phyloP scores from a whole-genome alignment of 1,284 basidiomycete species.

The Tremellales sp. region DNA sequence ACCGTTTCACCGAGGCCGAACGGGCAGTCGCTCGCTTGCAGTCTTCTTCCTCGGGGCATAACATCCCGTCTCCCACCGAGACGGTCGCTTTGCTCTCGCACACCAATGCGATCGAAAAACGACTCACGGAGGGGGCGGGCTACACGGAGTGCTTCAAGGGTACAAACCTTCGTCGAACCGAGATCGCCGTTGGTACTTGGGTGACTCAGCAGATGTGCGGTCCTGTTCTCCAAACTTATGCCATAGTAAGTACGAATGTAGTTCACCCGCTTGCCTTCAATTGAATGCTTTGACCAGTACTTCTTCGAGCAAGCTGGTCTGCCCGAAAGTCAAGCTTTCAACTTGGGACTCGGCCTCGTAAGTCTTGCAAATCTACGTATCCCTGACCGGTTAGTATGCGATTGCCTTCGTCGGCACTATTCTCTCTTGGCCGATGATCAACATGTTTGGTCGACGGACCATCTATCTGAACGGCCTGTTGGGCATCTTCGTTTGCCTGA shows the following conservation, averaged over 20 bases:
- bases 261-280: constrained; percentile 18
- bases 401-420: constrained; percentile 47
- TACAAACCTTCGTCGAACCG: constrained; percentile 23
- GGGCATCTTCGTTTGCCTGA: neutral
- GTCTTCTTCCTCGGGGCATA: constrained; percentile 5
- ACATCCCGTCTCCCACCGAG: constrained; percentile 23
- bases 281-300: constrained; percentile 22
- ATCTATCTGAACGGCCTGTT: constrained; percentile 14
- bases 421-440: constrained; percentile 39
- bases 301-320: constrained; percentile 49
- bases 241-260: neutral
- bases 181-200: constrained; percentile 30
- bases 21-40: constrained; percentile 16
- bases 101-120: constrained; percentile 38
- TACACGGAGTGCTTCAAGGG: constrained; percentile 34
- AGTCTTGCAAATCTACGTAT: neutral
- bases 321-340: constrained; percentile 32
- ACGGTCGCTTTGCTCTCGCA: constrained; percentile 44
- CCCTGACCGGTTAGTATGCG: constrained; percentile 31
- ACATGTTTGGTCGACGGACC: constrained; percentile 10
- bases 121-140: constrained; percentile 19
- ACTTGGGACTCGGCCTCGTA: constrained; percentile 33
- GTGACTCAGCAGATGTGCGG: constrained; percentile 33
- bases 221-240: neutral
- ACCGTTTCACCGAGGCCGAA: constrained; percentile 18